Percentiles rank a stretch among this genome's conserved stretches.
Evolutionary conservation across 139 green algal species (phyloP).

Genomic region (Choricystis sp.): DNA sequence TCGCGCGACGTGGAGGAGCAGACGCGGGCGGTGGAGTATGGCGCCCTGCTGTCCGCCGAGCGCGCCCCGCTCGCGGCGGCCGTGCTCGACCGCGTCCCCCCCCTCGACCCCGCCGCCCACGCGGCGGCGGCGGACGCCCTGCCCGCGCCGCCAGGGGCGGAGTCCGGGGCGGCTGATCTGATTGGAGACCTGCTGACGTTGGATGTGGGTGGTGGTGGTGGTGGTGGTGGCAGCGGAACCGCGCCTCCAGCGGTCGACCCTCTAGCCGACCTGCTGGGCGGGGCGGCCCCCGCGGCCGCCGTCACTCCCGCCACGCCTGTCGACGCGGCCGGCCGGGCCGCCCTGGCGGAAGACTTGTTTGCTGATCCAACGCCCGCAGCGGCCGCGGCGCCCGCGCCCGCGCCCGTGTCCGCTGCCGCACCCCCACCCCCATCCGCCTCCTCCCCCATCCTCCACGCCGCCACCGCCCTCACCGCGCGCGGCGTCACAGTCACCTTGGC

Average conservation of each 20-base stretch:
- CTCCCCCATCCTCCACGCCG: conserved; percentile 38
- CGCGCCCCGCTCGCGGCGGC: neutral
- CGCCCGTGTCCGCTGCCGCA: conserved; percentile 21
- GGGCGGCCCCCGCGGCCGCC: neutral
- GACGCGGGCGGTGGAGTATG: conserved; percentile 54
- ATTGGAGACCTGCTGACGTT: conserved; percentile 34
- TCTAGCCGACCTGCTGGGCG: conserved; percentile 12
- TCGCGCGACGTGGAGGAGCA: conserved; percentile 64
- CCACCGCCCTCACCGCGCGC: conserved; percentile 25
- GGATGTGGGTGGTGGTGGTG: conserved; percentile 10
- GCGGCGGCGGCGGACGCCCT: conserved; percentile 12
- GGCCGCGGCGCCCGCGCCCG: neutral
- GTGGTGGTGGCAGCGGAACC: neutral
- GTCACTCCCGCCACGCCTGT: neutral
- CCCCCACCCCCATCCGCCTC: conserved; percentile 51
- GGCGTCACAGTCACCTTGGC: conserved; percentile 42
- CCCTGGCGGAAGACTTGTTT: conserved; percentile 12
- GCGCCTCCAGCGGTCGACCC: conserved; percentile 11
- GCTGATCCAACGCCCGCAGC: neutral
- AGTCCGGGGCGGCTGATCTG: neutral
- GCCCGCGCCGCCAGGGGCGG: conserved; percentile 4
- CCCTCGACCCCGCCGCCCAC: conserved; percentile 62
- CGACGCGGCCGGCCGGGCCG: neutral
- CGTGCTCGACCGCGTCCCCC: conserved; percentile 85
- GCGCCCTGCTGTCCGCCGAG: conserved; percentile 38